These are phyloP conservation scores for Stramenopiles sp. DNA, from an alignment of 352 stramenopile species.

Conservation along the genomic window DNA sequence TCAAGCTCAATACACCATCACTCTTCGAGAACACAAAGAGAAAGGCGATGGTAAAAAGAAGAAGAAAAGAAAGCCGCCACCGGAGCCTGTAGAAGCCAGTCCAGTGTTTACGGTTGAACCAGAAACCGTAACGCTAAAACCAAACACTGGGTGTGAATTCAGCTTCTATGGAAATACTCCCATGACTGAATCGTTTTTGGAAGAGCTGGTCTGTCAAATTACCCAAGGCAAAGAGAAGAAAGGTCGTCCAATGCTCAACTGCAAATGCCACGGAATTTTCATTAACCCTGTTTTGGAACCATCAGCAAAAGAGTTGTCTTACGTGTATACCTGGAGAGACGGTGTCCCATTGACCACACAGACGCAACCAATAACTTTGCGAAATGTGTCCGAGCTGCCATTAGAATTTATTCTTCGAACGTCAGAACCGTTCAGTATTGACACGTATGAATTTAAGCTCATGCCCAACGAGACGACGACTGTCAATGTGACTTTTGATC, in stretches of 20 bases:
- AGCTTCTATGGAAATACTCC: slow-evolving; percentile 60
- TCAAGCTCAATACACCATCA: slow-evolving; percentile 21
- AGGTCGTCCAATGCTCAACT: slow-evolving; percentile 57
- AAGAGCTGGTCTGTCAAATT: slow-evolving; percentile 67
- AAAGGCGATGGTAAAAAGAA: slow-evolving; percentile 19
- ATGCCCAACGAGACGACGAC: slow-evolving; percentile 44
- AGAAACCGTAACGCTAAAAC: slow-evolving; percentile 68
- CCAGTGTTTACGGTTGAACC: slow-evolving; percentile 68
- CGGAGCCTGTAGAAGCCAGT: slow-evolving; percentile 8
- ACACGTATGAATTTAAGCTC: slow-evolving; percentile 63
- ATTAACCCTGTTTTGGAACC: slow-evolving; percentile 57
- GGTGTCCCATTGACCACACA: slow-evolving; percentile 23
- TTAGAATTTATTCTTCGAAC: slow-evolving; percentile 68
- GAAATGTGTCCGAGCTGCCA: slow-evolving; percentile 57
- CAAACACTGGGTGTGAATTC: slow-evolving; percentile 72
- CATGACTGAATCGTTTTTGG: slow-evolving; percentile 35
- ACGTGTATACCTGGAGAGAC: neutral
- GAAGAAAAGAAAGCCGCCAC: slow-evolving; percentile 17
- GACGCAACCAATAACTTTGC: slow-evolving; percentile 48
- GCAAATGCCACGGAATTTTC: slow-evolving; percentile 61
- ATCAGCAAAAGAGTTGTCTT: slow-evolving; percentile 25
- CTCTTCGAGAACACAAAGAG: neutral
- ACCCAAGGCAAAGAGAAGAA: slow-evolving; percentile 74
- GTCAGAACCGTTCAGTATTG: slow-evolving; percentile 62
- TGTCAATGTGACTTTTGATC: slow-evolving; percentile 75